These are phyloP conservation scores for Gaeumannomyces sp. DNA, from an alignment of 2,329 filamentous ascomycete species.

Conservation along the genomic window DNA sequence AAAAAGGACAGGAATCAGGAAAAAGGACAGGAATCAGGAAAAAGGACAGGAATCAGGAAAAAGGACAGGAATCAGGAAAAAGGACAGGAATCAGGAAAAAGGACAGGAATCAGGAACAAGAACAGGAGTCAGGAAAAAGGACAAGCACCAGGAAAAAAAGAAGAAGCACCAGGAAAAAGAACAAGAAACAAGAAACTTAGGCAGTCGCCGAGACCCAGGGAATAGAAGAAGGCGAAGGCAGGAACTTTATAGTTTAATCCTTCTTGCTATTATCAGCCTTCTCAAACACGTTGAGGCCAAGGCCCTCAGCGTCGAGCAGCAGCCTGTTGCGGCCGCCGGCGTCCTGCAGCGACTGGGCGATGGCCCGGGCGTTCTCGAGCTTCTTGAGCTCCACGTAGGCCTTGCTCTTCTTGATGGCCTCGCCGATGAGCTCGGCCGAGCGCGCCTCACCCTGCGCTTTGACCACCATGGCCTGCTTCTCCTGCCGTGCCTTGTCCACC, in stretches of 20 bases:
- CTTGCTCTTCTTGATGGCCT: constrained; percentile 99
- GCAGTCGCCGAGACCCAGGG: background rate
- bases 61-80: background rate
- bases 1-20: background rate
- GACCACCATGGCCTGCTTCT: constrained; percentile 98
- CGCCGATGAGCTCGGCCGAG: constrained; percentile 94
- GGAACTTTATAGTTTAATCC: constrained; percentile 30
- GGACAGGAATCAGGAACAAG: too few relatives aligned
- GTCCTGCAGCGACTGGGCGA: constrained; percentile 85
- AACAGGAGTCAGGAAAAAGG: background rate
- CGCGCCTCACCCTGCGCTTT: constrained; percentile 98
- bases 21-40: background rate
- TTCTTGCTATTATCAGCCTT: constrained; percentile 32
- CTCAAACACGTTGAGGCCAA: constrained; percentile 82
- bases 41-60: background rate
- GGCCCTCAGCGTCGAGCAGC: constrained; percentile 82
- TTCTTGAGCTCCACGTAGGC: constrained; percentile 95
- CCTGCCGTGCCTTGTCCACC: constrained; percentile 96
- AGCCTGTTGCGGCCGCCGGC: constrained; percentile 84
- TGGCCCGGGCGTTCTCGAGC: constrained; percentile 90
- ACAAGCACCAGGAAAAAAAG: too few relatives aligned
- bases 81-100: background rate
- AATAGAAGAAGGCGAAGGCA: background rate
- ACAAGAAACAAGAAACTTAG: background rate
- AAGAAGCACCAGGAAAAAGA: background rate